These are phyloP conservation scores for Silene coronaria DNA, from an alignment of 179 eudicot genomes.

Conservation along the genomic window DNA sequence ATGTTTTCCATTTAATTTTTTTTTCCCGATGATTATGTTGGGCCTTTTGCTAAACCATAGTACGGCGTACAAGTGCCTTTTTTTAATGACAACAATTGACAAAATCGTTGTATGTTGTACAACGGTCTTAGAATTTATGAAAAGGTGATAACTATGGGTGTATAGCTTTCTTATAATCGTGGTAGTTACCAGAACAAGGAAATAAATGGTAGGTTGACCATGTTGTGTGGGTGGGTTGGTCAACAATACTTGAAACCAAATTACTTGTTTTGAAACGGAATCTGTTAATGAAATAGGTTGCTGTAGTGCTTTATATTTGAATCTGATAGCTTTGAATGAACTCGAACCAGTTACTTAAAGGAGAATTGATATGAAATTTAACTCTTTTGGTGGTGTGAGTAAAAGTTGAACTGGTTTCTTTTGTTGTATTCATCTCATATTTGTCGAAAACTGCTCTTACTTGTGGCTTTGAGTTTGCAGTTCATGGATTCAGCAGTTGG, in stretches of 20 bases:
- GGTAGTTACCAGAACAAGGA: neutral
- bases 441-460: neutral
- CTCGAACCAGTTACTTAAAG: neutral
- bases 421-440: neutral
- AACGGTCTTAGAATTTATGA: neutral
- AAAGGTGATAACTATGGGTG: neutral
- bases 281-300: neutral
- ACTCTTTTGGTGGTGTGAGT: neutral
- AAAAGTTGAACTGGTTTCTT: neutral
- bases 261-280: neutral
- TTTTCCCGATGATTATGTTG: neutral
- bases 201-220: neutral
- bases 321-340: neutral
- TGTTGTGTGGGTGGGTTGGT: neutral
- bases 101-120: neutral
- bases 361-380: neutral
- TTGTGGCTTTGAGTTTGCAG: constrained; percentile 38
- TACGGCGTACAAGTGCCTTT: neutral
- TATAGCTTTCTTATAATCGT: neutral
- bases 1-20: neutral
- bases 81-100: neutral
- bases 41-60: neutral
- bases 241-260: neutral
- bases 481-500: constrained; percentile 85
- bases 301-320: neutral